Base-by-base conservation (phyloP, 768 basidiomycete species). In the Tephrocybe sp. region DNA sequence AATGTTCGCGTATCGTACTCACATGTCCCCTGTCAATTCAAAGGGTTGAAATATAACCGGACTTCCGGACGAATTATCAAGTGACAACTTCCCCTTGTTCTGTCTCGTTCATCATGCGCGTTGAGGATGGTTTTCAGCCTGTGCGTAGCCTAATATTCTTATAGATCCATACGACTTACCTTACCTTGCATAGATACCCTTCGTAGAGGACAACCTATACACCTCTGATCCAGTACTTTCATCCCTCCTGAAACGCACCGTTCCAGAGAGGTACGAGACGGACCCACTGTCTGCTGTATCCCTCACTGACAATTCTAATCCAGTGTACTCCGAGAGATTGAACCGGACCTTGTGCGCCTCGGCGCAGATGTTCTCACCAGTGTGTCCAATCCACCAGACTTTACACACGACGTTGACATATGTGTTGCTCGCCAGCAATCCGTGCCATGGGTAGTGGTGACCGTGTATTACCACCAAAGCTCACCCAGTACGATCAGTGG, bases 401-500 rank as follows among this genome's bases (percentile, higher is more conserved):
- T 12, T 51, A 16, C 33, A 20, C 11, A 39, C 17, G 1, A 1
- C 31, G 32, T 45, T 42, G 19, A 20, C 39, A 12, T 22, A 16
- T 45, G 17, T 16, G 20, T 51, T 17, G 43, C 19, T 9, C 38
- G 41, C 17, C 48, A 88, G 86, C 66, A n/a, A 71, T 87, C 41
- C 80, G 84, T 17, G 66, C 70, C 1, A 62, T 87, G 40, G 73
- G 72, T n/a, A 62, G 64, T n/a, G 70, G 69, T 31, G 62, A 59
- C 20, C 74, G 72, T 17, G 69, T 77, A 1, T 61, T 65, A 2
- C 77, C 78, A 16, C 83, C 85, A 0, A 70, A 64, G 9, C 64
- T 91, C 17, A 73, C 73, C 0, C 89, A 90, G 64, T 91, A 88
- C 60, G 74, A 89, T 58, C 82, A 88, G 55, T 90, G 82, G 83